Evolutionary conservation across 2,329 filamentous ascomycete genomes (phyloP).

Genomic region (Cordyceps sp.): DNA sequence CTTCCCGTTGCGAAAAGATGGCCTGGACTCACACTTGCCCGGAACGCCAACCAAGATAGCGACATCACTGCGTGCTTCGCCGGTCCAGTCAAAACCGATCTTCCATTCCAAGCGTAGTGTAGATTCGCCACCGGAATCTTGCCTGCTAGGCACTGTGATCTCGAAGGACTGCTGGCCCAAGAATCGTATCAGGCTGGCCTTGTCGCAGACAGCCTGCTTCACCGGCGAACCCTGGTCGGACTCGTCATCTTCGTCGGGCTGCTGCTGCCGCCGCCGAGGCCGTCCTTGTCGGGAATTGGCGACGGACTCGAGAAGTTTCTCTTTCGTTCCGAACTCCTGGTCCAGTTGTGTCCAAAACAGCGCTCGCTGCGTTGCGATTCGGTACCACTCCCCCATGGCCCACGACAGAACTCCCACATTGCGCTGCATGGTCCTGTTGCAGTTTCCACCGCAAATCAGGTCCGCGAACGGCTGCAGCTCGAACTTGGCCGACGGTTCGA

Average conservation of each 20-base stretch:
- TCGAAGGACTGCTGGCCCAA: conserved; percentile 35
- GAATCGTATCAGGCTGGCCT: conserved; percentile 31
- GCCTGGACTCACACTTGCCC: conserved; percentile 39
- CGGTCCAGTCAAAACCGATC: conserved; percentile 56
- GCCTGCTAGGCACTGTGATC: conserved; percentile 19
- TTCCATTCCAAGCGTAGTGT: conserved; percentile 42
- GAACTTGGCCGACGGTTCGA: conserved; percentile 39
- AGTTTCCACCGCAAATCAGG: conserved; percentile 19
- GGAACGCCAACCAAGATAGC: conserved; percentile 38
- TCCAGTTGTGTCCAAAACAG: conserved; percentile 44
- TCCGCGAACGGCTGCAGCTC: conserved; percentile 41
- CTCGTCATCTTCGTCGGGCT: conserved; percentile 1
- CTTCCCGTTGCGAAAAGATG: not conserved
- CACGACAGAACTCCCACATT: conserved; percentile 46
- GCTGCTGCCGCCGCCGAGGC: conserved; percentile 5
- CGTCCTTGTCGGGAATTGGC: conserved; percentile 7
- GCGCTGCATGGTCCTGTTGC: conserved; percentile 27
- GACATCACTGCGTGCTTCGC: conserved; percentile 46
- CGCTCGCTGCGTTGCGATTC: conserved; percentile 41
- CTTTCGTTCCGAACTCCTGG: conserved; percentile 21
- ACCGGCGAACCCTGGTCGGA: too few relatives aligned
- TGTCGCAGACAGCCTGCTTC: conserved; percentile 5
- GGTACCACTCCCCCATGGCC: conserved; percentile 54
- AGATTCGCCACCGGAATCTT: conserved; percentile 17
- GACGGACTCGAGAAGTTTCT: conserved; percentile 9